A percentile compares a stretch with the other conserved stretches of the same genome.
Conservation (phyloP, 306 rosid genomes). For the Rubus parviflorus region DNA sequence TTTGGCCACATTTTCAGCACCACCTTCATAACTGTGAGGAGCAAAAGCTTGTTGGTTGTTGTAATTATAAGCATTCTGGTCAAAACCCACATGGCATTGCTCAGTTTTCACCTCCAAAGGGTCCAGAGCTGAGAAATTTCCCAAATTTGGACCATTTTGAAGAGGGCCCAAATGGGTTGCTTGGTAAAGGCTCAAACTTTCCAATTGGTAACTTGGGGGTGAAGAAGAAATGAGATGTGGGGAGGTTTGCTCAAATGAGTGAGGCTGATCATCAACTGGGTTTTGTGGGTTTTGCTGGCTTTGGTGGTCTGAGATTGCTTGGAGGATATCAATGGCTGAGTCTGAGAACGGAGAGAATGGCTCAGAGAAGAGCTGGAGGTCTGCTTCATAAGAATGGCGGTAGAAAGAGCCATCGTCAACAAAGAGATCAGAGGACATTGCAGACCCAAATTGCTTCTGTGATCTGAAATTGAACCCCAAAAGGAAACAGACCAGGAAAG, state of each 20-base stretch:
- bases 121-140: conserved; percentile 40
- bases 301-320: conserved; percentile 33
- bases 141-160: conserved; percentile 6
- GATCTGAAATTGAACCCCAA: conserved; percentile 6
- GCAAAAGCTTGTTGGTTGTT: conserved; percentile 26
- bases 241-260: conserved; percentile 41
- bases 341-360: conserved; percentile 42
- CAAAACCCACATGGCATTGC: conserved; percentile 46
- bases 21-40: conserved; percentile 55
- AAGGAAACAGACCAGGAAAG: neutral
- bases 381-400: conserved; percentile 44
- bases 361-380: conserved; percentile 44
- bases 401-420: conserved; percentile 39
- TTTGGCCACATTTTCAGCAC: conserved; percentile 44
- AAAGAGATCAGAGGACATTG: conserved; percentile 74
- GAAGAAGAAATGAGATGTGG: conserved; percentile 46
- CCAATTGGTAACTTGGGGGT: conserved; percentile 48
- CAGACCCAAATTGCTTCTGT: conserved; percentile 5
- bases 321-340: conserved; percentile 45
- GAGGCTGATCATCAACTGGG: conserved; percentile 31
- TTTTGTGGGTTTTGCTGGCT: conserved; percentile 1
- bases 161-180: conserved; percentile 23
- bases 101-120: conserved; percentile 55
- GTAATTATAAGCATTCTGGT: conserved; percentile 16
- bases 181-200: conserved; percentile 40